Evolutionary conservation across 139 green algal species (phyloP).

Genomic region (Chlamydomonas urium): DNA sequence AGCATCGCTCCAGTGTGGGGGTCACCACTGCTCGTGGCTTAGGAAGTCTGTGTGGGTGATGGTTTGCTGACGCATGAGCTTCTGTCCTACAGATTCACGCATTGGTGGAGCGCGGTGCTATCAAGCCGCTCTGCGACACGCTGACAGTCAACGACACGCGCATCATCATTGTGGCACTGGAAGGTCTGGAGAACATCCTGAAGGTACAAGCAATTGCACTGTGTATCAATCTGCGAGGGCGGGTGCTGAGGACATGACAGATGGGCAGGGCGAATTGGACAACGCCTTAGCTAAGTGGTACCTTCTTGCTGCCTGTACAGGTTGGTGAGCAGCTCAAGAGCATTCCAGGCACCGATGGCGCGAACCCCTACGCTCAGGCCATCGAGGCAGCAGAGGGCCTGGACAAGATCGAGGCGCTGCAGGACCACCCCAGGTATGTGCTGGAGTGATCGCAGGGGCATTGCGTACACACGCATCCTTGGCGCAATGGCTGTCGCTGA

Average conservation of each 20-base stretch:
- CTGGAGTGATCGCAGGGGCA: too few species aligned
- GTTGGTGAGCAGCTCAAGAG: conserved; percentile 51
- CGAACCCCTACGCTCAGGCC: conserved; percentile 83
- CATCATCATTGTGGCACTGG: conserved; percentile 97
- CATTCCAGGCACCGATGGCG: conserved; percentile 38
- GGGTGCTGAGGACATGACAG: too few species aligned
- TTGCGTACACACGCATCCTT: too few species aligned
- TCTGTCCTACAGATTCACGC: conserved; percentile 87
- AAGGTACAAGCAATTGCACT: too few species aligned
- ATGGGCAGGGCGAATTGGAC: too few species aligned
- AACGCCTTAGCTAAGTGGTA: too few species aligned
- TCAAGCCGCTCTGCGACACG: conserved; percentile 96
- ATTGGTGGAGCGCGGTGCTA: conserved; percentile 83
- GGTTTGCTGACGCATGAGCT: conserved; percentile 31
- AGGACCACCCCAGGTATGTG: conserved; percentile 33
- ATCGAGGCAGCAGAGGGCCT: conserved; percentile 96
- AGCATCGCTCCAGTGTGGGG: too few species aligned
- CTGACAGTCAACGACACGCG: conserved; percentile 82
- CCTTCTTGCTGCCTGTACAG: too few species aligned
- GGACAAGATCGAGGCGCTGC: conserved; percentile 97
- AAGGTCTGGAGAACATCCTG: conserved; percentile 99
- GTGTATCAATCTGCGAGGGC: too few species aligned
- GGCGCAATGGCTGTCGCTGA: too few species aligned
- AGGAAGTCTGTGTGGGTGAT: too few species aligned
- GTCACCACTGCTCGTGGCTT: too few species aligned